These are phyloP conservation scores for Malassezia dermatis DNA, from an alignment of 1,284 basidiomycete species.

Conservation along the genomic window DNA sequence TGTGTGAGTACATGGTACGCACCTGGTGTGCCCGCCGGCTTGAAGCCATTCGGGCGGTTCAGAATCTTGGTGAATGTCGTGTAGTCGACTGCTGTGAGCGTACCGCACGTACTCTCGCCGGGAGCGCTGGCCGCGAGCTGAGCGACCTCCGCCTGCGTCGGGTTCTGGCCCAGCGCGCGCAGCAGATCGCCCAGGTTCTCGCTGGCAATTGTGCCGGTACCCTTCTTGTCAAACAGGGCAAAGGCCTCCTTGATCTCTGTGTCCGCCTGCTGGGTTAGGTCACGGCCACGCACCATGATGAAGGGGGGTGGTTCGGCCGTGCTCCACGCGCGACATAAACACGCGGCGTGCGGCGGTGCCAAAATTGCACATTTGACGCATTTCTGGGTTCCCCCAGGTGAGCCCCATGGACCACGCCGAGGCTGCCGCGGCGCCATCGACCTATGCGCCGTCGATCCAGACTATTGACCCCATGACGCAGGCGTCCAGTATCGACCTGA, in stretches of 20 bases:
- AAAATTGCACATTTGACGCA: neutral
- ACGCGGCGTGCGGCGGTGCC: neutral
- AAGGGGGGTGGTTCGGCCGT: neutral
- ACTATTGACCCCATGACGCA: constrained; percentile 2
- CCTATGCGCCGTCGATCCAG: constrained; percentile 2
- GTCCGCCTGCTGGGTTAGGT: constrained; percentile 24
- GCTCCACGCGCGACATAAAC: neutral
- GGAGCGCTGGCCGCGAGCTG: constrained; percentile 67
- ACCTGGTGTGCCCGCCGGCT: constrained; percentile 56
- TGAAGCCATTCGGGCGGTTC: constrained; percentile 90
- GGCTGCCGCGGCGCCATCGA: neutral
- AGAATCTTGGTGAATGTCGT: constrained; percentile 70
- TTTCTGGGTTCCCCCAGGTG: neutral
- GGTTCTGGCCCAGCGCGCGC: constrained; percentile 90
- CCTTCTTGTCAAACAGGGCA: constrained; percentile 93
- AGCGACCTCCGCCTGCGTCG: constrained; percentile 87
- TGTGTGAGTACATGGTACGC: neutral
- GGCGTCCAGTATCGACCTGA: neutral
- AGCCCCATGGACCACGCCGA: neutral
- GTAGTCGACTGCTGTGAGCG: constrained; percentile 51
- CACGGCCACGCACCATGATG: neutral
- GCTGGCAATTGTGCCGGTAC: constrained; percentile 74
- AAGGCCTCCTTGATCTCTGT: constrained; percentile 70
- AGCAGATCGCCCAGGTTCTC: constrained; percentile 89
- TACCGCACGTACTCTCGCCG: constrained; percentile 53